A percentile compares a stretch with the other conserved stretches of the same genome.
These are phyloP conservation scores for Candida sanyaensis DNA, from an alignment of 1,139 yeast species.

Conservation along the genomic window DNA sequence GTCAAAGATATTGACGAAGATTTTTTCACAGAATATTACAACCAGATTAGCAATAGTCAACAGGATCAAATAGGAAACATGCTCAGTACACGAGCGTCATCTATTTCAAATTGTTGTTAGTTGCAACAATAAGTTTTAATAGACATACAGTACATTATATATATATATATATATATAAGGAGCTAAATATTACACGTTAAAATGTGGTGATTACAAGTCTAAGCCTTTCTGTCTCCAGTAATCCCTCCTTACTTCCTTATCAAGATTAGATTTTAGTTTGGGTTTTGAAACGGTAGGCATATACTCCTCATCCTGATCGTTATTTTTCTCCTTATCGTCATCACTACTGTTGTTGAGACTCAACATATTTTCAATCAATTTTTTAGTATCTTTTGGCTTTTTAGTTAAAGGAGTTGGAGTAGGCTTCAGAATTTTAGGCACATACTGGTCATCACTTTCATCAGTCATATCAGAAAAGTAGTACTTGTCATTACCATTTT, in stretches of 20 bases:
- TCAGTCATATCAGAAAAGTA: constrained; percentile 46
- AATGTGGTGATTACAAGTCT: constrained; percentile 21
- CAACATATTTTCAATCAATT: constrained; percentile 26
- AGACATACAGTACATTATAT: no score
- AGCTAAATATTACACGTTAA: not conserved
- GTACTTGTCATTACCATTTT: constrained; percentile 30
- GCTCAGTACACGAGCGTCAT: constrained; percentile 11
- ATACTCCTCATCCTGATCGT: constrained; percentile 14
- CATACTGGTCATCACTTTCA: constrained; percentile 32
- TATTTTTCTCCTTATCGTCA: constrained; percentile 13
- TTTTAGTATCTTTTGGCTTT: constrained; percentile 19
- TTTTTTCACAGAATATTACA: constrained; percentile 22
- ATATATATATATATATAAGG: not conserved
- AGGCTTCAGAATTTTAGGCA: constrained; percentile 1
- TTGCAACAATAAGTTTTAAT: not conserved
- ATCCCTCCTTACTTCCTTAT: constrained; percentile 39
- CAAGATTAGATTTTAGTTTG: constrained; percentile 23
- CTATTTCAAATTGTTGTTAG: constrained; percentile 13
- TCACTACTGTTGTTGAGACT: constrained; percentile 26
- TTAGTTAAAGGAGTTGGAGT: constrained; percentile 14
- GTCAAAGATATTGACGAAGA: constrained; percentile 44
- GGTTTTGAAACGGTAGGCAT: constrained; percentile 12
- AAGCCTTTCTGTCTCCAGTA: constrained; percentile 50
- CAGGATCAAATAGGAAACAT: constrained; percentile 15
- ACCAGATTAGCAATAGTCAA: constrained; percentile 5